A percentile compares a stretch with the other conserved stretches of the same genome.
phyloP scores from a whole-genome alignment of 2,329 filamentous ascomycete genomes.

The Mariannaea elegans region DNA sequence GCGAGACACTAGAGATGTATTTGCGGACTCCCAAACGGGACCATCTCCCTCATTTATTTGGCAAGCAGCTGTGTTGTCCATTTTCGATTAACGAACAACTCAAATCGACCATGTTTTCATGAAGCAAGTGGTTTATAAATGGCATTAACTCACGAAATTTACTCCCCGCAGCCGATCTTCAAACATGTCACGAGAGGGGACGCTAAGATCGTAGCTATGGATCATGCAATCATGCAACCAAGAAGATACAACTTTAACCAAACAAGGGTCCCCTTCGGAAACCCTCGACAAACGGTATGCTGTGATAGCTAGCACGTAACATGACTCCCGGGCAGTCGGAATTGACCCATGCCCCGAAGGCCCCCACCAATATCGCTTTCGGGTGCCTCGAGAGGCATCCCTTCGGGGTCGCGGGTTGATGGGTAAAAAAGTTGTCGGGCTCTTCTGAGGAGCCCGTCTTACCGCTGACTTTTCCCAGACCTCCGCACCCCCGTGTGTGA shows the following conservation, averaged over 20 bases:
- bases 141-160: neutral
- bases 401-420: neutral
- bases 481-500: neutral
- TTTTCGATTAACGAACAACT: neutral
- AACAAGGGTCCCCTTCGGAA: neutral
- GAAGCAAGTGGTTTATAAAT: neutral
- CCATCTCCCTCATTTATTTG: constrained; percentile 1
- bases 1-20: constrained; percentile 21
- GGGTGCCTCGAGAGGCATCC: constrained; percentile 1
- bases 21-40: constrained; percentile 9
- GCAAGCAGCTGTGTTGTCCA: constrained; percentile 1
- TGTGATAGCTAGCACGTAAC: neutral
- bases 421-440: constrained; percentile 7
- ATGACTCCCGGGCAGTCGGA: constrained; percentile 34
- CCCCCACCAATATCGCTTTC: constrained; percentile 12
- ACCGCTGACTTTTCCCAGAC: constrained; percentile 18
- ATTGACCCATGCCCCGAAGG: constrained; percentile 29
- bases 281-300: neutral
- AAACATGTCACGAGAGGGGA: neutral
- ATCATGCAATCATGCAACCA: constrained; percentile 8
- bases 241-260: neutral
- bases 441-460: constrained; percentile 12
- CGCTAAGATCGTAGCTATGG: constrained; percentile 3
- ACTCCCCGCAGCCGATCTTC: constrained; percentile 5
- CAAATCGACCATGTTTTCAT: neutral